Evolutionary conservation across 129 eudicot species (phyloP).

Genomic region (Helichrysum umbraculigerum): DNA sequence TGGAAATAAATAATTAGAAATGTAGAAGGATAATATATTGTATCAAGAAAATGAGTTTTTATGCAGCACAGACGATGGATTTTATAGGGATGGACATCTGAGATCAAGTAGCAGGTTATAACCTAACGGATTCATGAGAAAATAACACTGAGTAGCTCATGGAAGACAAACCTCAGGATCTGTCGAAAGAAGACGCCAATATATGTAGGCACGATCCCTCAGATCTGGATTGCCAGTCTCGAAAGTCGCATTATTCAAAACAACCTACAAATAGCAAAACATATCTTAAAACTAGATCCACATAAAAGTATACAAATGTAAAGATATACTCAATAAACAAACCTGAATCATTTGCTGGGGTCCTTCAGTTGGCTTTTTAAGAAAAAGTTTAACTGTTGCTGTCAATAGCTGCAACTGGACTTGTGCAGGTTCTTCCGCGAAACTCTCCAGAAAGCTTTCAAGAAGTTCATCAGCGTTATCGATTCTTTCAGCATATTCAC

Average conservation of each 20-base stretch:
- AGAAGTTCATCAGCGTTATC: slow-evolving; percentile 95
- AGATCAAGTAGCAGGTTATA: not conserved
- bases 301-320: not conserved
- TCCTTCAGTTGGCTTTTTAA: slow-evolving; percentile 92
- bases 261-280: slow-evolving; percentile 50
- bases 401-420: slow-evolving; percentile 89
- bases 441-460: slow-evolving; percentile 85
- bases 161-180: slow-evolving; percentile 76
- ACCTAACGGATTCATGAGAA: not conserved
- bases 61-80: no score
- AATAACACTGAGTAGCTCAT: not conserved
- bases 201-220: slow-evolving; percentile 89
- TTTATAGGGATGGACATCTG: not conserved
- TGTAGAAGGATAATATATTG: no score
- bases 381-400: slow-evolving; percentile 86
- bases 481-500: slow-evolving; percentile 95
- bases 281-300: not conserved
- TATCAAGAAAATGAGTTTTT: not conserved
- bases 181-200: slow-evolving; percentile 97
- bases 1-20: not conserved
- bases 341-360: slow-evolving; percentile 97
- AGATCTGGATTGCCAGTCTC: slow-evolving; percentile 94
- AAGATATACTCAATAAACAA: not conserved
- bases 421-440: slow-evolving; percentile 93
- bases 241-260: slow-evolving; percentile 89